Conservation (phyloP, 2,329 filamentous ascomycete genomes). For the Chaetoscypha palmicola region DNA sequence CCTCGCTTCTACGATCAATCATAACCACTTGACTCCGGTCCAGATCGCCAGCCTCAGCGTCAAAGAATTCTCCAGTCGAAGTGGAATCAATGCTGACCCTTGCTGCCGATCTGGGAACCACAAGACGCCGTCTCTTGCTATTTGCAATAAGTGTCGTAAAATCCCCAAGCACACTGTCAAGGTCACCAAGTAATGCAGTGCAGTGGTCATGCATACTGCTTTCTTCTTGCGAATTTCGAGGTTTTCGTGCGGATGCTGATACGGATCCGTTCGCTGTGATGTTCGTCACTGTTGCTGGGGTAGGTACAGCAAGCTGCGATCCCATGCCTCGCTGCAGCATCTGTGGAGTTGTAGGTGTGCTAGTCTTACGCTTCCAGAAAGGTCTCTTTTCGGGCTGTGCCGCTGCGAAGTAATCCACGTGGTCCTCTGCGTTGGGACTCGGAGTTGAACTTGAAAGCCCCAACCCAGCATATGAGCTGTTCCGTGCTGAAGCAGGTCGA, state of each 20-base stretch:
- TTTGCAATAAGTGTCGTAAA: constrained; percentile 71
- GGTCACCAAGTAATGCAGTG: constrained; percentile 71
- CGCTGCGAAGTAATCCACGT: constrained; percentile 48
- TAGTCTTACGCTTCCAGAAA: constrained; percentile 91
- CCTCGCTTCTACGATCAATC: constrained; percentile 66
- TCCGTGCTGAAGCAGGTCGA: constrained; percentile 8
- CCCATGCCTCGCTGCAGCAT: constrained; percentile 21
- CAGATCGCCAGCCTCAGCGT: constrained; percentile 65
- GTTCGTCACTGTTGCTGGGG: constrained; percentile 19
- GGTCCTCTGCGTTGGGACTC: constrained; percentile 38
- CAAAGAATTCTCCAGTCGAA: constrained; percentile 86
- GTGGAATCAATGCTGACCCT: constrained; percentile 71
- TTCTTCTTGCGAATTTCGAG: constrained; percentile 41
- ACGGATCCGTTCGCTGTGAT: constrained; percentile 20
- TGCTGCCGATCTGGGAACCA: constrained; percentile 42
- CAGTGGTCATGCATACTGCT: constrained; percentile 74
- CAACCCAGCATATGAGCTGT: constrained; percentile 14
- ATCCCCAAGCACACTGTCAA: constrained; percentile 76
- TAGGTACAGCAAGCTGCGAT: constrained; percentile 27
- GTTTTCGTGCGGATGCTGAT: constrained; percentile 14
- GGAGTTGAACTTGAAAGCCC: constrained; percentile 23
- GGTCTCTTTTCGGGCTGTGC: constrained; percentile 53
- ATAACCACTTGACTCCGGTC: constrained; percentile 61
- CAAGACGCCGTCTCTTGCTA: constrained; percentile 69
- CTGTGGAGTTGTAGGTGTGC: constrained; percentile 27